Conservation (phyloP, 1,139 yeast genomes). For the Pichia sp. region DNA sequence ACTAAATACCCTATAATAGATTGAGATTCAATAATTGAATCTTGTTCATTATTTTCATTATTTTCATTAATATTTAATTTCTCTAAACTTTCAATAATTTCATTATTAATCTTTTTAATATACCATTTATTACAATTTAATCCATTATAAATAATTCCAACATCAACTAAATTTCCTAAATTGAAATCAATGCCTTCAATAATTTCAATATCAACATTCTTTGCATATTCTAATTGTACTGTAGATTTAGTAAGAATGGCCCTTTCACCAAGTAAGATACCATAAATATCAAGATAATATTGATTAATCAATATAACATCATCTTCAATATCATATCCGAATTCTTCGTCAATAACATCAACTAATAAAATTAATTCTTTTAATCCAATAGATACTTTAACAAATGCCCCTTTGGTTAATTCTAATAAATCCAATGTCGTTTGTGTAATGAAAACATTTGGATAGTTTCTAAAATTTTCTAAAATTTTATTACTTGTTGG, state of each 20-base stretch:
- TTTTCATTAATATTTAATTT: too few species aligned
- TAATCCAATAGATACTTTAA: constrained; percentile 40
- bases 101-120: constrained; percentile 23
- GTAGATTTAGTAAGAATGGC: constrained; percentile 41
- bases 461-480: constrained; percentile 38
- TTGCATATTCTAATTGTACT: constrained; percentile 40
- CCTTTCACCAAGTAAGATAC: constrained; percentile 69
- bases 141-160: constrained; percentile 24
- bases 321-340: too few species aligned
- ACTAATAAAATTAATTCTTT: constrained; percentile 46
- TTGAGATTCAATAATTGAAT: too few species aligned
- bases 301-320: constrained; percentile 52
- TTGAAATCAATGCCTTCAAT: neutral
- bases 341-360: constrained; percentile 37
- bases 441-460: constrained; percentile 37
- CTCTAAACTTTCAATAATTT: too few species aligned
- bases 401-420: constrained; percentile 47
- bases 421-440: constrained; percentile 50
- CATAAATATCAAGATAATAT: constrained; percentile 45
- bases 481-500: too few species aligned
- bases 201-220: constrained; percentile 13
- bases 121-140: constrained; percentile 18
- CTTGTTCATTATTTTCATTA: too few species aligned
- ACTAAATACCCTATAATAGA: constrained; percentile 13
- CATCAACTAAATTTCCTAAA: constrained; percentile 23